phyloP scores from a whole-genome alignment of 176 grass and related monocot species.

The Lolium rigidum region DNA sequence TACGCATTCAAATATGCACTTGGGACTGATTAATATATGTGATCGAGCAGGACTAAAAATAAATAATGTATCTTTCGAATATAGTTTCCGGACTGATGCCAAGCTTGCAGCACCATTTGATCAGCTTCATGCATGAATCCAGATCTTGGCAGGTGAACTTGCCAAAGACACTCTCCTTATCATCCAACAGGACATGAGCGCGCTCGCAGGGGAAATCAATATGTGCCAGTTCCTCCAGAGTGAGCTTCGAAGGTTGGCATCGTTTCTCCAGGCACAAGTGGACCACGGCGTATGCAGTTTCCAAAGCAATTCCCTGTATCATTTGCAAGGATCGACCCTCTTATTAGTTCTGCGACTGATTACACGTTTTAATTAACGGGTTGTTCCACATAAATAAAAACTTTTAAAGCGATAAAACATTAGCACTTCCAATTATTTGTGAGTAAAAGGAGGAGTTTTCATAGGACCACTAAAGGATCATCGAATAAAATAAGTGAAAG shows the following conservation, averaged over 20 bases:
- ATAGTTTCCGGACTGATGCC: not conserved
- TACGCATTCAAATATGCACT: too few species aligned
- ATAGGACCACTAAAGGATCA: too few species aligned
- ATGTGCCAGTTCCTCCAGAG: not conserved
- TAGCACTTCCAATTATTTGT: too few species aligned
- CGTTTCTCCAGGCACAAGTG: constrained; percentile 20
- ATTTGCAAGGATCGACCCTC: not conserved
- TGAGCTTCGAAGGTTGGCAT: constrained; percentile 27
- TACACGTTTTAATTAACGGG: not conserved
- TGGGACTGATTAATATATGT: too few species aligned
- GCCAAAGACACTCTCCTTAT: not conserved
- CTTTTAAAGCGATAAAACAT: not conserved
- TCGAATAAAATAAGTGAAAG: too few species aligned
- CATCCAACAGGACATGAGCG: not conserved
- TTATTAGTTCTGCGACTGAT: not conserved
- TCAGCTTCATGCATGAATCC: not conserved
- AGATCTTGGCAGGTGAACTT: not conserved
- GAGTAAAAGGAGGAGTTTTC: too few species aligned
- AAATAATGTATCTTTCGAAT: not conserved
- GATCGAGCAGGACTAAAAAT: too few species aligned
- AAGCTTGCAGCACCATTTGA: constrained; percentile 31
- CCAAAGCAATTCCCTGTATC: not conserved
- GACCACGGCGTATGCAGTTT: constrained; percentile 9
- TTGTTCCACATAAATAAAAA: not conserved
- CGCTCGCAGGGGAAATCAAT: constrained; percentile 17